A percentile compares a stretch with the other conserved stretches of the same genome.
phyloP scores from a whole-genome alignment of 2,329 filamentous ascomycete genomes.

The Metarhizium rileyi region DNA sequence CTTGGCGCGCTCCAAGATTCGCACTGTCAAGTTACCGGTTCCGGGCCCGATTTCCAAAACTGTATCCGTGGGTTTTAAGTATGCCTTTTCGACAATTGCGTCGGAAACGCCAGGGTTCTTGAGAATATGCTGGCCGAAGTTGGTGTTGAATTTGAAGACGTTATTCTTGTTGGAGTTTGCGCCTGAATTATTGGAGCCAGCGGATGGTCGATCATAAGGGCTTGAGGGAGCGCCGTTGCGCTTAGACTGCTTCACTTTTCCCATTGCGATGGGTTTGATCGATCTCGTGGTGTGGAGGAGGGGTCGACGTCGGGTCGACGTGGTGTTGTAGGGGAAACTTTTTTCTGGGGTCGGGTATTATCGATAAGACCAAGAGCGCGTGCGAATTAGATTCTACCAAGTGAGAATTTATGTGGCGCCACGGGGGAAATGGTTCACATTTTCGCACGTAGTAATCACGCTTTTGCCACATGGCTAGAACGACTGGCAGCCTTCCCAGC shows the following conservation, averaged over 20 bases:
- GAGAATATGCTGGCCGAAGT: conserved; percentile 80
- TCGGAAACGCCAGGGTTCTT: conserved; percentile 83
- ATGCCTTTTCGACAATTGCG: conserved; percentile 62
- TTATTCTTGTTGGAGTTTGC: conserved; percentile 48
- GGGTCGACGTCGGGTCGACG: neutral
- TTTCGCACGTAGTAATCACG: neutral
- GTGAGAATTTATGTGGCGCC: neutral
- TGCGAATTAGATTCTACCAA: neutral
- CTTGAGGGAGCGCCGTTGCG: conserved; percentile 36
- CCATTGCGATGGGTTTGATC: conserved; percentile 29
- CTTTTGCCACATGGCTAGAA: neutral
- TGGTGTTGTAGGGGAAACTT: conserved; percentile 3
- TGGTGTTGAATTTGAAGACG: conserved; percentile 95
- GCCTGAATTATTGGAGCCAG: conserved; percentile 8
- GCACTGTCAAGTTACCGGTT: conserved; percentile 79
- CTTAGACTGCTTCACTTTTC: conserved; percentile 42
- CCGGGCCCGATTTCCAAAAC: conserved; percentile 91
- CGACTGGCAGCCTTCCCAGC: conserved; percentile 1
- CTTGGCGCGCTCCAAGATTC: conserved; percentile 81
- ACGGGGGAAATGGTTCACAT: neutral
- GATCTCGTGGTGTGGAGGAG: conserved; percentile 3
- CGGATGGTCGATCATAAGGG: conserved; percentile 31
- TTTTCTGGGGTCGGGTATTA: conserved; percentile 8
- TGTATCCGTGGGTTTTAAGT: conserved; percentile 79
- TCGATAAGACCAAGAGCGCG: conserved; percentile 12